Evolutionary conservation across 257 asterid species (phyloP).

Genomic region (Rehmannia glutinosa): DNA sequence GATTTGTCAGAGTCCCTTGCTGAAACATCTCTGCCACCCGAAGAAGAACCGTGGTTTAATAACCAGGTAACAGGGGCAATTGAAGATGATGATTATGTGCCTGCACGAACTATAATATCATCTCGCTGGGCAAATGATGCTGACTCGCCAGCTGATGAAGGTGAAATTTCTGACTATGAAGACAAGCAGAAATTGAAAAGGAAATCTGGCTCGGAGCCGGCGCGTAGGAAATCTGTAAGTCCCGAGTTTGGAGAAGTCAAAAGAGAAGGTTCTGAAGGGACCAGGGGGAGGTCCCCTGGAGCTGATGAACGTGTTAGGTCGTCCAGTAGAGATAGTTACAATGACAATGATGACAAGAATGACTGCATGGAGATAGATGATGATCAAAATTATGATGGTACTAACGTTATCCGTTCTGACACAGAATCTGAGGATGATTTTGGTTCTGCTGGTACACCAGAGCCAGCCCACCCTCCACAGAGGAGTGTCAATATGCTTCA

Average conservation of each 20-base stretch:
- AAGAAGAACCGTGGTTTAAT: slow-evolving; percentile 25
- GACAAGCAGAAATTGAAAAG: slow-evolving; percentile 30
- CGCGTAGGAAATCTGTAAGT: slow-evolving; percentile 35
- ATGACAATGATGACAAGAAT: slow-evolving; percentile 33
- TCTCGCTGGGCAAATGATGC: slow-evolving; percentile 89
- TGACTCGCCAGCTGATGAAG: slow-evolving; percentile 71
- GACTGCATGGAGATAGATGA: slow-evolving; percentile 46
- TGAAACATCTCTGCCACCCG: slow-evolving; percentile 24
- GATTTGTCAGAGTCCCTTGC: slow-evolving; percentile 27
- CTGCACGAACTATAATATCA: slow-evolving; percentile 48
- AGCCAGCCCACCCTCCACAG: slow-evolving; percentile 39
- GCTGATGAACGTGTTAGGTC: slow-evolving; percentile 60
- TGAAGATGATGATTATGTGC: slow-evolving; percentile 43
- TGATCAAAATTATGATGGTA: slow-evolving; percentile 29
- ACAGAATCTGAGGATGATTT: slow-evolving; percentile 50
- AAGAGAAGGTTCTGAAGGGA: slow-evolving; percentile 49
- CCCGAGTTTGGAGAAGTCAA: slow-evolving; percentile 52
- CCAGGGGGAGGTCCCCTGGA: slow-evolving; percentile 39
- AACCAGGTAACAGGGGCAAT: slow-evolving; percentile 20
- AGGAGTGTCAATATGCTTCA: slow-evolving; percentile 84
- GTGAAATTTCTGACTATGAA: slow-evolving; percentile 58
- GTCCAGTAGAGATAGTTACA: slow-evolving; percentile 59
- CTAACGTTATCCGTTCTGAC: slow-evolving; percentile 46
- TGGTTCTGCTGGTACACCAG: slow-evolving; percentile 44
- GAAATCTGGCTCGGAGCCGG: slow-evolving; percentile 37